Percentiles rank a stretch among this genome's conserved stretches.
Conservation (phyloP, 164 flowering plant genomes). For the Tetracentron sinense region DNA sequence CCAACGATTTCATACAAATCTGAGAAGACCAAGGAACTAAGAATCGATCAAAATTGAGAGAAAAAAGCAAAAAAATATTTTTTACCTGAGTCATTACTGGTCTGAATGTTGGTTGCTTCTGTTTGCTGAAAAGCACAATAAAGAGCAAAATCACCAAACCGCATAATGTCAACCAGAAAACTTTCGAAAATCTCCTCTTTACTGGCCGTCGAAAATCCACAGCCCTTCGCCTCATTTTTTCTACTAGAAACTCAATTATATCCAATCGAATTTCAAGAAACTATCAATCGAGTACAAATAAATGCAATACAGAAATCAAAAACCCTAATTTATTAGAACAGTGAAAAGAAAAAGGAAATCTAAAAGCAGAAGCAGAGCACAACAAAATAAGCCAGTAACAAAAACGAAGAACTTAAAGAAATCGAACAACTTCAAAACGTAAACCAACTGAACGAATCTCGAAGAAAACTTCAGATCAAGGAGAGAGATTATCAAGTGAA, state of each 20-base stretch:
- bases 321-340: not conserved
- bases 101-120: slow-evolving; percentile 36
- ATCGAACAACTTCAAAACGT: not conserved
- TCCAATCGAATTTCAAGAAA: not conserved
- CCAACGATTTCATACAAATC: not conserved
- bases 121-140: slow-evolving; percentile 41
- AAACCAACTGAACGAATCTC: not conserved
- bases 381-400: no score
- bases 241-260: not conserved
- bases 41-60: not conserved
- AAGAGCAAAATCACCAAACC: slow-evolving; percentile 41
- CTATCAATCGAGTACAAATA: not conserved
- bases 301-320: not conserved
- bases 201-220: slow-evolving; percentile 64
- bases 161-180: slow-evolving; percentile 46
- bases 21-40: no score
- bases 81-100: slow-evolving; percentile 36
- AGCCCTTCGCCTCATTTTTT: slow-evolving; percentile 60
- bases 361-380: not conserved
- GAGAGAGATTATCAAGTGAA: not conserved
- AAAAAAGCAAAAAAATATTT: slow-evolving; percentile 1
- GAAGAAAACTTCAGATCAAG: not conserved
- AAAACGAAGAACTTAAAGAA: no score
- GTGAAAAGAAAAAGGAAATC: not conserved
- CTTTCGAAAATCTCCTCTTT: slow-evolving; percentile 54